Evolutionary conservation across 352 stramenopile genomes (phyloP).

Genomic region (Phytopythium vexans): DNA sequence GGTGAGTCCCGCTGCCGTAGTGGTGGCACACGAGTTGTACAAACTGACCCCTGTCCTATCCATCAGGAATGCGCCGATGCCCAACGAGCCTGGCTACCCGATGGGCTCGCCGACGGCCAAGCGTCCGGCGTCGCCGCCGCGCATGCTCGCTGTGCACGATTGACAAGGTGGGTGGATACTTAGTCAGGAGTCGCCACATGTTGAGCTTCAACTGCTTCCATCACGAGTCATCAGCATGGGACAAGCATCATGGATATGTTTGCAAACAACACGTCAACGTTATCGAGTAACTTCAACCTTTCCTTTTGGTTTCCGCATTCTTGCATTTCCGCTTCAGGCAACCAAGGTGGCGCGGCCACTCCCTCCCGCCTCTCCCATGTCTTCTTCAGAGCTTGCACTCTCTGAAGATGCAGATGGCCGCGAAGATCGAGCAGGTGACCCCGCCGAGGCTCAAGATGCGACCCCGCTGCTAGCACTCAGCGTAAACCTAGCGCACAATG

Average conservation of each 20-base stretch:
- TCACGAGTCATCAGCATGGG: neutral
- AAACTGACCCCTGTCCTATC: neutral
- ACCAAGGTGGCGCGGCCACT: too few relatives aligned
- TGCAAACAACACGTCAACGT: neutral
- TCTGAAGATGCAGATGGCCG: neutral
- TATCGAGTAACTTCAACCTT: neutral
- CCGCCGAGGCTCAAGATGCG: neutral
- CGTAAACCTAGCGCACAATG: slow-evolving; percentile 23
- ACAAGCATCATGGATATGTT: neutral
- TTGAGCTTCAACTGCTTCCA: too few relatives aligned
- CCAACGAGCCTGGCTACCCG: slow-evolving; percentile 29
- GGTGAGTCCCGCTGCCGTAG: slow-evolving; percentile 17
- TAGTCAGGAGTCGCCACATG: too few relatives aligned
- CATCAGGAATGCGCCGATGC: slow-evolving; percentile 48
- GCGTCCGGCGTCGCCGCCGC: slow-evolving; percentile 46
- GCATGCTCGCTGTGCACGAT: slow-evolving; percentile 41
- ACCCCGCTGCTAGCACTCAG: slow-evolving; percentile 14
- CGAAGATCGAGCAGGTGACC: neutral
- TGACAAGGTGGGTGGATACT: slow-evolving; percentile 4
- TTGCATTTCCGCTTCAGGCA: too few relatives aligned
- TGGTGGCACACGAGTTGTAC: neutral
- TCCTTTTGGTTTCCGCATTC: neutral
- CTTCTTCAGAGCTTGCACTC: too few relatives aligned
- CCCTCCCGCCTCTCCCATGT: too few relatives aligned
- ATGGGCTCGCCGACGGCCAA: slow-evolving; percentile 35